phyloP scores from a whole-genome alignment of 202 grass and related monocot genomes.

The Carex sylvatica region DNA sequence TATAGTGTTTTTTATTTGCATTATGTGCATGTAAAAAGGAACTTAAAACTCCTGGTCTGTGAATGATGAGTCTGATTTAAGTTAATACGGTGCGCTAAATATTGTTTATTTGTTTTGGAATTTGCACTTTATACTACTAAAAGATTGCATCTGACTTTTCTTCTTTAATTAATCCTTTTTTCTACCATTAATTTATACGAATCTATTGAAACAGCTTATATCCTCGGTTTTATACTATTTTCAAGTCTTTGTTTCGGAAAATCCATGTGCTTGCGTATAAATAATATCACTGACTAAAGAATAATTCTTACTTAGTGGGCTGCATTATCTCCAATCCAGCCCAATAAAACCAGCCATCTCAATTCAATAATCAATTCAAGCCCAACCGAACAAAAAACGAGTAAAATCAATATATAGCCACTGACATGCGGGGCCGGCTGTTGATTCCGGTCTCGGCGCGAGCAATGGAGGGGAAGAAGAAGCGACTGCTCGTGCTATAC shows the following conservation, averaged over 20 bases:
- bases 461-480: constrained; percentile 5
- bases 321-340: constrained; percentile 18
- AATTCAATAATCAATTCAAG: background rate
- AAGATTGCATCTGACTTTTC: background rate
- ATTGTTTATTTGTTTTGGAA: too few species aligned
- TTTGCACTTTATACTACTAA: too few species aligned
- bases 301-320: constrained; percentile 20
- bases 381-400: background rate
- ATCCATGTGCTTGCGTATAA: background rate
- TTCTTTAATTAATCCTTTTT: background rate
- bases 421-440: constrained; percentile 33
- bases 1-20: background rate
- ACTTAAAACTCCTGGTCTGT: background rate
- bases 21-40: background rate
- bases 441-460: background rate
- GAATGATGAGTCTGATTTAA: background rate
- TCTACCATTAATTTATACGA: background rate
- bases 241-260: constrained; percentile 17
- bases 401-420: background rate
- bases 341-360: constrained; percentile 23
- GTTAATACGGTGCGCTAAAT: too few species aligned
- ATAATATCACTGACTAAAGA: background rate
- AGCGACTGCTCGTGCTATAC: constrained; percentile 63
- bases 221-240: background rate
- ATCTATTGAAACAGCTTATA: background rate